Base-by-base conservation (phyloP, 371 early-diverging fungal genomes). In the Basidiobolus meristosporus region DNA sequence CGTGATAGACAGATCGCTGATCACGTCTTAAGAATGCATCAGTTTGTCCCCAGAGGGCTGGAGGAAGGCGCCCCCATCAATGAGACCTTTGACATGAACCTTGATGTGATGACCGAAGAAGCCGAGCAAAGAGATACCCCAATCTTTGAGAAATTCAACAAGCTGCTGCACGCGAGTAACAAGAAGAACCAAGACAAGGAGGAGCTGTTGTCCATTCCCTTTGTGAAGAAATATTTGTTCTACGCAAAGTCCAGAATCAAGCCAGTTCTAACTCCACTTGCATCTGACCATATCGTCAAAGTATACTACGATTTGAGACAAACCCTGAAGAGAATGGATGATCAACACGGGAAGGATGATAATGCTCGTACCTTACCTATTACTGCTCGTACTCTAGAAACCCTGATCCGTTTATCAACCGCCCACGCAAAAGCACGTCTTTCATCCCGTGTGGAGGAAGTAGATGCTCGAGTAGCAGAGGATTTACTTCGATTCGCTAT, bases 331-430 rank as follows among this genome's bases (percentile, higher is more conserved):
- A n/a, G n/a, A n/a, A n/a, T n/a, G n/a, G n/a, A n/a, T n/a, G n/a
- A n/a, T n/a, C n/a, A n/a, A n/a, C n/a, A n/a, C n/a, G n/a, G n/a
- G n/a, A n/a, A n/a, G n/a, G n/a, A n/a, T n/a, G n/a, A n/a, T n/a
- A n/a, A n/a, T n/a, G n/a, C n/a, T n/a, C n/a, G 61, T 70, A 73
- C 63, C 31, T 66, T 62, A 15, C 98, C 99, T 12, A 71, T 99
- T 34, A 99, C 99, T 5, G 87, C 98, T 6, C 84, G 99, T 69
- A 86, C 98, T 10, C 70, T 99, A 26, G 99, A 99, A 60, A 98
- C 99, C 0, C 63, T 99, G 39, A 98, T 99, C 50, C 87, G 99
- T 62, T 60, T 99, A 39, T 71, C 97, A 2, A 96, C 98, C 7
- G 98, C 99, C 5, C 90, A 96, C 60, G 99, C 99, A 34, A 99